phyloP scores from a whole-genome alignment of 768 basidiomycete species.

The Candolleomyces eurysporus region DNA sequence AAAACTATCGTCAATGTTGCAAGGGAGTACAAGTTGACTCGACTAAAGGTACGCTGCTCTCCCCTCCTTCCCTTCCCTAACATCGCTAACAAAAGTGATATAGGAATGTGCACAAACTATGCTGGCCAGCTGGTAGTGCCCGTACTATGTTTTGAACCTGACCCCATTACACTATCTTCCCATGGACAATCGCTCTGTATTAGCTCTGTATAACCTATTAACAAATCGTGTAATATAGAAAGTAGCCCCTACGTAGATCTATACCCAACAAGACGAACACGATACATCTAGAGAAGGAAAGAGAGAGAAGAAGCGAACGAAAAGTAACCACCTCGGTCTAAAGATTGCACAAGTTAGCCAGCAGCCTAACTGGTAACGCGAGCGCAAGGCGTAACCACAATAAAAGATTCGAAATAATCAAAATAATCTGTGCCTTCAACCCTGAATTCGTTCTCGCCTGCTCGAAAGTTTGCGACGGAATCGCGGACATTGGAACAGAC shows the following conservation, averaged over 20 bases:
- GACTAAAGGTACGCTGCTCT: constrained; percentile 56
- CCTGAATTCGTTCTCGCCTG: background rate
- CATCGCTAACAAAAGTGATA: background rate
- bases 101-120: constrained; percentile 48
- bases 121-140: constrained; percentile 39
- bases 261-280: too few species aligned
- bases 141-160: background rate
- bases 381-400: background rate
- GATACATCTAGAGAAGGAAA: too few species aligned
- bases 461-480: background rate
- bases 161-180: background rate
- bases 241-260: too few species aligned
- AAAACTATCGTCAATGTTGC: constrained; percentile 84
- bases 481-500: background rate
- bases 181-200: background rate
- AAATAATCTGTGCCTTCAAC: background rate
- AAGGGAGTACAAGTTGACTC: constrained; percentile 62
- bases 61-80: background rate
- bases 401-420: background rate
- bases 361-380: background rate
- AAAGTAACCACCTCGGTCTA: background rate
- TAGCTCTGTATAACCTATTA: too few species aligned
- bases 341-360: background rate
- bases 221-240: too few species aligned
- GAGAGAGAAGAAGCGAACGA: too few species aligned